Base-by-base conservation (phyloP, 495 filamentous ascomycete species). In the Talaromyces proteolyticus region DNA sequence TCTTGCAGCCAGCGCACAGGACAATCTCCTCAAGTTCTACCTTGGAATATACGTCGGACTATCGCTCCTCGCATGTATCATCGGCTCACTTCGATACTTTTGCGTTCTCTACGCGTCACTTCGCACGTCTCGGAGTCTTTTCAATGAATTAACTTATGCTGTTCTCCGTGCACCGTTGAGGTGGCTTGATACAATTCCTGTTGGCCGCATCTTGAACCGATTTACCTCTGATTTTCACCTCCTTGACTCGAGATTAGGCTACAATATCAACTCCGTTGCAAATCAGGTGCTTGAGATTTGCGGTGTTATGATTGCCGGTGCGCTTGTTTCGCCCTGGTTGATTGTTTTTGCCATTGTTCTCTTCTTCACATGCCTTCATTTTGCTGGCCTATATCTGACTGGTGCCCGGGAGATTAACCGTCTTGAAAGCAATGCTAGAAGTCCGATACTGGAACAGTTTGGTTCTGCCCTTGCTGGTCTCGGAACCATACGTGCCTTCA, bases 121-220 rank as follows among this genome's bases (percentile, higher is more conserved):
- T 44, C 70, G 63, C 20, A 87, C 85, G 18, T 88, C 84, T 1
- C 75, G 80, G 47, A 67, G 60, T 37, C 67, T 91, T 3, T 91
- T 90, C 51, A 74, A 80, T 11, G 69, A 75, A 22, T 66, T 90
- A 29, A 80, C 80, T 29, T 81, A 74, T 50, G 69, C 74, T 3
- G 73, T 89, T 24, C 69, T 89, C 2, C 77, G 81, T 12, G 72
- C 84, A 25, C 85, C 84, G 1, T 63, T 83, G 12, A 64, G 84
- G 46, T 89, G 85, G 85, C 70, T 88, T 23, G 85, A 90, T 60
- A 88, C 84, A 3, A 81, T 87, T 0, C 86, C 86, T 3, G 65
- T 86, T 1, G 86, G 86, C 3, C 74, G 85, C 12, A 77, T 89
- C 25, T 54, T 88, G 10, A 90, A 89, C 62, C 73, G 86, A 3